Base-by-base conservation (phyloP, 2,329 filamentous ascomycete species). In the Orbilia javanica region DNA sequence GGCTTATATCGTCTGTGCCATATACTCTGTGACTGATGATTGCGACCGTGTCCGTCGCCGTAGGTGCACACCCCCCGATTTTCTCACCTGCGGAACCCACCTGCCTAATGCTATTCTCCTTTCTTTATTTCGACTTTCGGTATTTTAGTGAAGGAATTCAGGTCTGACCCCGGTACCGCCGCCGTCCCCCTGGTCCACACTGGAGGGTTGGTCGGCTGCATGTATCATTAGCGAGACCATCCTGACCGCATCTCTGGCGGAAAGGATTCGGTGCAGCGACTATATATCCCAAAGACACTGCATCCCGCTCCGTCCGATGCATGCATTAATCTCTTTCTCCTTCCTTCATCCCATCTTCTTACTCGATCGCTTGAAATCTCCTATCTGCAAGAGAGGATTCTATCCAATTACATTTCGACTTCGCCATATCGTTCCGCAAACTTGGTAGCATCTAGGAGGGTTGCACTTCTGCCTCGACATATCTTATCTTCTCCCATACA, bases 31-130 rank as follows among this genome's bases (percentile, higher is more conserved):
- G 18, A 60, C 70, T 39, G 55, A 42, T 31, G 46, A 72, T 71
- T 71, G 67, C 73, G 73, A 71, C 57, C 44, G 20, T 70, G 72
- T 70, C 72, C 57, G 72, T 36, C 57, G 55, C 31, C 11, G 55
- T 39, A 42, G 57, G 63, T 52, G 52, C 48, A 60, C 48, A 60
- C 57, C 22, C 74, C 50, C 74, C 60, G 29, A 53, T 62, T 55
- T 50, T 67, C 74, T 78, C 74, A 78, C 50, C 74, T 78, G 74
- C 74, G 60, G 53, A 72, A 72, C 34, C 62, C 74, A 78, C 74
- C 74, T 78, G 74, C 74, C 34, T 53, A 63, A 68, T 71, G 67
- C 67, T 62, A 66, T 48, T 72, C 46, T 53, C 39, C 25, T 70
- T 25, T 31, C 36, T 31, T 42, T 68, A 42, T 52, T 65, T 55